Conservation (phyloP, 2,329 filamentous ascomycete genomes). For the Arthrobotrys sinensis region DNA sequence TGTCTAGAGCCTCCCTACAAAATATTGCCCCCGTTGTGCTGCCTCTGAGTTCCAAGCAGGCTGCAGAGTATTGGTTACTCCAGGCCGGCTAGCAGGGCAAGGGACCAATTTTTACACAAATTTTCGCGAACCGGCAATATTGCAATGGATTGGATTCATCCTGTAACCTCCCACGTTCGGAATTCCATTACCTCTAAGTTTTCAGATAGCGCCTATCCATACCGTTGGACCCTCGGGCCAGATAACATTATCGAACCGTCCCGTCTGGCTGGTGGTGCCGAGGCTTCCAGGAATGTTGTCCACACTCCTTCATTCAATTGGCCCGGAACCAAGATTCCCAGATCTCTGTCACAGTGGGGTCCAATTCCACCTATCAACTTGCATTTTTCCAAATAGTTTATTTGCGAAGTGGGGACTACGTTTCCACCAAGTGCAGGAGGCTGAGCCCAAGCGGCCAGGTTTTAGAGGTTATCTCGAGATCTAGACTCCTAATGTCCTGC, state of each 20-base stretch:
- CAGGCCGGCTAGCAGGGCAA: too few species aligned
- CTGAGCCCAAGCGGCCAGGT: slow-evolving; percentile 8
- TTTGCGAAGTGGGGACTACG: slow-evolving; percentile 19
- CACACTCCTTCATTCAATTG: slow-evolving; percentile 33
- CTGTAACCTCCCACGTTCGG: slow-evolving; percentile 6
- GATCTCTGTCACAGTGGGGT: slow-evolving; percentile 38
- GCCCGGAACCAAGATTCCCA: slow-evolving; percentile 28
- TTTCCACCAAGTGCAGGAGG: slow-evolving; percentile 6
- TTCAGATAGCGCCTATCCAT: slow-evolving; percentile 34
- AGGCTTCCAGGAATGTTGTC: slow-evolving; percentile 17
- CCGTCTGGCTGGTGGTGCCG: slow-evolving; percentile 23
- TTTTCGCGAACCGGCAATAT: not conserved
- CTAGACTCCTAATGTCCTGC: slow-evolving; percentile 16
- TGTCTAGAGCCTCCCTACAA: not conserved
- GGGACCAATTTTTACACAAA: too few species aligned
- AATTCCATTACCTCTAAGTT: slow-evolving; percentile 17
- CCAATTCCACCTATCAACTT: slow-evolving; percentile 23
- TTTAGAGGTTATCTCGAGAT: slow-evolving; percentile 5
- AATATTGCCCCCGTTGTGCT: slow-evolving; percentile 4
- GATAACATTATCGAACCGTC: slow-evolving; percentile 48
- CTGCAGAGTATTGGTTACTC: not conserved
- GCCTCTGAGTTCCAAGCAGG: too few species aligned
- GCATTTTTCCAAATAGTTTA: slow-evolving; percentile 17
- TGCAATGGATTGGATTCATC: not conserved
- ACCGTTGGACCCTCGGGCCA: slow-evolving; percentile 16